Evolutionary conservation across 163 green algal genomes (phyloP).

Genomic region (Chlorella variabilis): DNA sequence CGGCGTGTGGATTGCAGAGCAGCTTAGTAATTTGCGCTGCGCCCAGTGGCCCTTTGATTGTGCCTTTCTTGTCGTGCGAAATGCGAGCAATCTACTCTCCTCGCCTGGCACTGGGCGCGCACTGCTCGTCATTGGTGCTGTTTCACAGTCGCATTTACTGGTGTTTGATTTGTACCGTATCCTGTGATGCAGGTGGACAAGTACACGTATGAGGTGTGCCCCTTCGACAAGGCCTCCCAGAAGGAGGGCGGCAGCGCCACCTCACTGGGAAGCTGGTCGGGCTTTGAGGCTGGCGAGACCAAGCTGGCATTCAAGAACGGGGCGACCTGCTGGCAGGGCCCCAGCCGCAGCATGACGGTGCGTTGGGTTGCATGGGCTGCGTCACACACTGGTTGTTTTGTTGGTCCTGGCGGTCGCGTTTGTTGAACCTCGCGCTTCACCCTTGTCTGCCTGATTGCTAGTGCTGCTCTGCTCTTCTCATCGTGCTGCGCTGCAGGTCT

Average conservation of each 20-base stretch:
- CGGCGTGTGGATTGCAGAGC: neutral
- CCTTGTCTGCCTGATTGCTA: too few species aligned
- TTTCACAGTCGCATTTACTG: neutral
- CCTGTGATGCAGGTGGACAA: conserved; percentile 64
- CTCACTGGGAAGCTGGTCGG: conserved; percentile 71
- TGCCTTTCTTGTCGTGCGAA: too few species aligned
- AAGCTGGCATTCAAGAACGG: conserved; percentile 70
- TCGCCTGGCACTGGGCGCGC: too few species aligned
- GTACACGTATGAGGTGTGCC: conserved; percentile 86
- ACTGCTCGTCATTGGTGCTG: too few species aligned
- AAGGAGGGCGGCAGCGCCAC: conserved; percentile 65
- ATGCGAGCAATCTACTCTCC: too few species aligned
- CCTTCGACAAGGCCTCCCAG: conserved; percentile 80
- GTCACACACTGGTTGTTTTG: too few species aligned
- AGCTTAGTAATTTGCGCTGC: neutral
- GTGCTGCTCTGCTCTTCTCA: conserved; percentile 33
- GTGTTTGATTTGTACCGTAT: neutral
- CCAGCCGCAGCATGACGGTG: conserved; percentile 56
- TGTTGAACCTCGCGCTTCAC: too few species aligned
- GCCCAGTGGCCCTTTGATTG: too few species aligned
- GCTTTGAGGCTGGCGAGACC: conserved; percentile 60
- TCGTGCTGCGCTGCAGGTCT: too few species aligned
- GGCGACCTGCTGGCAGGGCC: conserved; percentile 78
- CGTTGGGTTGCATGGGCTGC: neutral
- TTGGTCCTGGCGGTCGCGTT: too few species aligned